Percentiles rank a stretch among this genome's conserved stretches.
Conservation (phyloP, 2,329 filamentous ascomycete species). For the Dactylonectria estremocensis region DNA sequence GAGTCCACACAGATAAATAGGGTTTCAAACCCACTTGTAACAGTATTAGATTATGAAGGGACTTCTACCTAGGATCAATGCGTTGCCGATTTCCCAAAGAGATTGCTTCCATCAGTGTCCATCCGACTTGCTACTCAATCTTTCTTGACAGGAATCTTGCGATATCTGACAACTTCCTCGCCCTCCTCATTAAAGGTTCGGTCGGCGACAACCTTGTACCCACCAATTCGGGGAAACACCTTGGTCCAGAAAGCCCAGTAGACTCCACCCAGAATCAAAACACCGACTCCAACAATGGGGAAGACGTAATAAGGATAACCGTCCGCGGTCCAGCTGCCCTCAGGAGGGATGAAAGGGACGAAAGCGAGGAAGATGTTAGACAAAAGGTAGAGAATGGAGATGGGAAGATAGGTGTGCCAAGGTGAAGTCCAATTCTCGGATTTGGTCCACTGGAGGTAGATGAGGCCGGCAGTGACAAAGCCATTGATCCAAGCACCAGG, state of each 20-base stretch:
- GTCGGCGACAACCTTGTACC: slow-evolving; percentile 65
- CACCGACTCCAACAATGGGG: slow-evolving; percentile 67
- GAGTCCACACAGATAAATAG: too few species aligned
- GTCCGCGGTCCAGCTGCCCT: slow-evolving; percentile 61
- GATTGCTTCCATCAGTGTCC: not conserved
- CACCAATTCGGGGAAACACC: slow-evolving; percentile 64
- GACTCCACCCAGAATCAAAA: slow-evolving; percentile 64
- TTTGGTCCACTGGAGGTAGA: slow-evolving; percentile 66
- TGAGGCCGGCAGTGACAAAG: slow-evolving; percentile 65
- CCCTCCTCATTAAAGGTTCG: slow-evolving; percentile 58
- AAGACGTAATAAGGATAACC: slow-evolving; percentile 72
- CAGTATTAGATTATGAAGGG: not conserved
- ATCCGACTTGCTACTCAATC: slow-evolving; percentile 27
- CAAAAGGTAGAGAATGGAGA: slow-evolving; percentile 64
- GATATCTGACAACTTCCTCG: slow-evolving; percentile 59
- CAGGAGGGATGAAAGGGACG: slow-evolving; percentile 70
- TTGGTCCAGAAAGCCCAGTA: slow-evolving; percentile 70
- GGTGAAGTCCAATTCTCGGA: slow-evolving; percentile 68
- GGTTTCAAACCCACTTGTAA: not conserved
- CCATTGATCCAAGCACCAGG: slow-evolving; percentile 69
- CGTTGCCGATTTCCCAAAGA: not conserved
- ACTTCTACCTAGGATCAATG: not conserved
- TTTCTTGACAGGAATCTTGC: slow-evolving; percentile 49
- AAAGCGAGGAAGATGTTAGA: slow-evolving; percentile 67
- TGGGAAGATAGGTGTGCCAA: slow-evolving; percentile 65